Conservation (phyloP, 202 grass and related monocot genomes). For the Zizania palustris region DNA sequence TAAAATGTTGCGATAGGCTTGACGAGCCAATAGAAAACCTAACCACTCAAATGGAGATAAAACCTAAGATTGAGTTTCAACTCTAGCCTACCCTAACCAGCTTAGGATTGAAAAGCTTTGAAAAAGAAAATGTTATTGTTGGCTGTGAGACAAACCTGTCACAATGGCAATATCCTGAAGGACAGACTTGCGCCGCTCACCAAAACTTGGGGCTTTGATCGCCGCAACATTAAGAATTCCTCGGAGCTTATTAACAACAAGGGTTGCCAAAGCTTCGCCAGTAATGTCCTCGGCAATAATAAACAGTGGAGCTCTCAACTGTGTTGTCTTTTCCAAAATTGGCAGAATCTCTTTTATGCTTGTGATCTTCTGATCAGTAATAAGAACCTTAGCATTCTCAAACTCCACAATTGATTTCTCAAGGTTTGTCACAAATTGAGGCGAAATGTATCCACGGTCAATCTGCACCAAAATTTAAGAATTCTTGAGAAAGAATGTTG, state of each 20-base stretch:
- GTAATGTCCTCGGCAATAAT: slow-evolving; percentile 73
- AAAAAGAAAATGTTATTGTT: background rate
- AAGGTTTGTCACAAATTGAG: slow-evolving; percentile 72
- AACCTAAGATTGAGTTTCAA: no score
- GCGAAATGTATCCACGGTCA: slow-evolving; percentile 68
- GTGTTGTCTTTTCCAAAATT: slow-evolving; percentile 66
- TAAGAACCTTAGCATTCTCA: slow-evolving; percentile 71
- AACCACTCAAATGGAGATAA: no score
- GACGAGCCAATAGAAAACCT: no score
- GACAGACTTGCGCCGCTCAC: slow-evolving; percentile 63
- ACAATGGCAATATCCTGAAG: slow-evolving; percentile 79
- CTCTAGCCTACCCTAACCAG: no score
- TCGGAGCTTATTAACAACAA: slow-evolving; percentile 76
- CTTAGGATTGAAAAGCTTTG: no score
- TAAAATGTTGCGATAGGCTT: no score
- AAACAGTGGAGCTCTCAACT: slow-evolving; percentile 63
- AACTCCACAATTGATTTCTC: slow-evolving; percentile 72
- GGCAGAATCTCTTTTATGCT: slow-evolving; percentile 76
- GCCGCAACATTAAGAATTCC: slow-evolving; percentile 73
- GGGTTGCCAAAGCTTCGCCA: slow-evolving; percentile 71
- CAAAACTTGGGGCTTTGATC: slow-evolving; percentile 77
- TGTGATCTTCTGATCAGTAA: slow-evolving; percentile 77
- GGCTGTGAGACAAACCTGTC: slow-evolving; percentile 47
- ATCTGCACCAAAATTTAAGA: slow-evolving; percentile 48
- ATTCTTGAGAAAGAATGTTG: slow-evolving; percentile 10